Base-by-base conservation (phyloP, 2,329 filamentous ascomycete genomes). In the Blumeria graminis region DNA sequence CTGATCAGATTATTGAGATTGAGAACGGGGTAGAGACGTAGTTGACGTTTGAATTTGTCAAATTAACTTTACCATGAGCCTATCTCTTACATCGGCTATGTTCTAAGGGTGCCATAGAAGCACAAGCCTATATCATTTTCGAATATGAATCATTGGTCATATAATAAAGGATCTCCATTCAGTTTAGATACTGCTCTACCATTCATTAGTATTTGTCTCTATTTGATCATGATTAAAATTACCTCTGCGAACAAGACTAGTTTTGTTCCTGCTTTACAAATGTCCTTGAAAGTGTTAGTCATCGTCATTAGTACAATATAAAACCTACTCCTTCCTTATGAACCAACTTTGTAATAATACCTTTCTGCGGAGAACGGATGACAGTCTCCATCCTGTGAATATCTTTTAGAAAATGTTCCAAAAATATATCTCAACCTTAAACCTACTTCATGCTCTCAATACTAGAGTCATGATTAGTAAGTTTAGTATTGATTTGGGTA, bases 1-100 rank as follows among this genome's bases (percentile, higher is more conserved):
- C 92, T 61, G 89, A 96, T 68, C 92, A 96, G 69, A 74, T 95
- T 62, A 82, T 89, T 56, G 92, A 98, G 69, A 74, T 93, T 45
- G 70, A 69, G 53, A n/a, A 55, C 9, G 18, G 18, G 11, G n/a
- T 18, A 43, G 10, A 43, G 13, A 8, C 8, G 22, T 28, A 28
- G 22, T 28, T 28, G 4, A 28, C 22, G 22, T 28, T 4, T 28
- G 22, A 28, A 28, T 28, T 28, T 28, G 22, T 28, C 22, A 28
- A 28, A 28, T 28, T 28, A 28, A 28, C 22, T 28, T 28, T 28
- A 28, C 1, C 22, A 28, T 28, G 22, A 4, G 22, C 22, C 4
- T 28, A 28, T 28, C 22, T 28, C 22, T 28, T 4, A 28, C 22
- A 28, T 28, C 22, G 22, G 2, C 22, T 4, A 28, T 28, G 22